Percentiles rank a stretch among this genome's conserved stretches.
Evolutionary conservation across 208 protist species (phyloP).

Genomic region (Acanthamoeba castellanii): DNA sequence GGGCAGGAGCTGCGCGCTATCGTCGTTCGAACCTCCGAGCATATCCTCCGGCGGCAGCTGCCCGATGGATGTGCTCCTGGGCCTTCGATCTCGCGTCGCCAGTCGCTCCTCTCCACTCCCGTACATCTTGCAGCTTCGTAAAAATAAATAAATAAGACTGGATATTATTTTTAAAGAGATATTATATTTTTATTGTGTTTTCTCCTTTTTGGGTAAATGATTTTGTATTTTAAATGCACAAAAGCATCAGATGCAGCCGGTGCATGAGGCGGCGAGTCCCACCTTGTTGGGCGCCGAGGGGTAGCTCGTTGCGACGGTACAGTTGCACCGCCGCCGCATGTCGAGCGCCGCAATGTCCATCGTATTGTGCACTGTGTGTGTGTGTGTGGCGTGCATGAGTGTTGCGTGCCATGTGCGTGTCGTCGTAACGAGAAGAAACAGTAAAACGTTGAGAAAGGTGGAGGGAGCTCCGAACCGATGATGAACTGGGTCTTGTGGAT

Average conservation of each 20-base stretch:
- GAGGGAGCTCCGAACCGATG: constrained; percentile 13
- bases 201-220: too few species aligned
- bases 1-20: background rate
- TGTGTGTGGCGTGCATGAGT: background rate
- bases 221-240: too few species aligned
- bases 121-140: background rate
- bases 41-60: background rate
- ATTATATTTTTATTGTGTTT: too few species aligned
- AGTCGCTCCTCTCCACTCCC: background rate
- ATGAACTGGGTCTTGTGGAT: constrained; percentile 68
- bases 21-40: background rate
- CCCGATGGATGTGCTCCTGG: constrained; percentile 27
- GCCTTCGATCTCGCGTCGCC: background rate
- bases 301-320: background rate
- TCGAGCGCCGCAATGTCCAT: constrained; percentile 73
- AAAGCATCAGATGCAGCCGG: constrained; percentile 52
- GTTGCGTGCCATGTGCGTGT: background rate
- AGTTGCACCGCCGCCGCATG: constrained; percentile 61
- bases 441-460: background rate
- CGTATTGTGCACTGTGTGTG: constrained; percentile 35
- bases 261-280: constrained; percentile 57
- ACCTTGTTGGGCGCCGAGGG: constrained; percentile 21
- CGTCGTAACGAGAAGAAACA: too few species aligned
- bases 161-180: too few species aligned
- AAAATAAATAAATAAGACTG: background rate